Percentiles rank a stretch among this genome's conserved stretches.
phyloP scores from a whole-genome alignment of 2,329 filamentous ascomycete genomes.

The Rhytidhysteron rufulum region DNA sequence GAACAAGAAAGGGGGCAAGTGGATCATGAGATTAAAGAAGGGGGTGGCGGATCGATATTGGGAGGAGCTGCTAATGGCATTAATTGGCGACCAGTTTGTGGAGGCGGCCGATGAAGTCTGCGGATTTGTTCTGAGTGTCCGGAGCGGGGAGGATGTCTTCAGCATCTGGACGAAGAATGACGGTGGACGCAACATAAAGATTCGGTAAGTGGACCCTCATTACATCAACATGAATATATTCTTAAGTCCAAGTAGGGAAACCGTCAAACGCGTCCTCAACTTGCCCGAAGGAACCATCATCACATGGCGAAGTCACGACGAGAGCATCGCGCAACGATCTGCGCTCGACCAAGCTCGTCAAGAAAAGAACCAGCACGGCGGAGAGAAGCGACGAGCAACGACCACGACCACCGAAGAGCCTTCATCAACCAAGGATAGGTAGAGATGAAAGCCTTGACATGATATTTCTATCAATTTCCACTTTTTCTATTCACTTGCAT shows the following conservation, averaged over 20 bases:
- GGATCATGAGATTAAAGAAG: constrained; percentile 96
- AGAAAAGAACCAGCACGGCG: constrained; percentile 60
- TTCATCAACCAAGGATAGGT: constrained; percentile 26
- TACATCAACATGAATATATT: constrained; percentile 1
- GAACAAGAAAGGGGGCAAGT: constrained; percentile 94
- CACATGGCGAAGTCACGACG: constrained; percentile 93
- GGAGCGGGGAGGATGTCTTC: constrained; percentile 93
- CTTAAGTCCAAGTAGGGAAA: constrained; percentile 64
- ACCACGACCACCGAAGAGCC: constrained; percentile 35
- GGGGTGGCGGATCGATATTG: constrained; percentile 94
- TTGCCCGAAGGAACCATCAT: constrained; percentile 87
- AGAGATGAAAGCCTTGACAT: constrained; percentile 17
- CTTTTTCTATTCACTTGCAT: constrained; percentile 11
- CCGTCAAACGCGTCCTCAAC: constrained; percentile 82
- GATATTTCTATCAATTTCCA: constrained; percentile 6
- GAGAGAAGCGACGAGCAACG: constrained; percentile 42
- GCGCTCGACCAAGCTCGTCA: constrained; percentile 89
- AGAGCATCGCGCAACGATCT: constrained; percentile 87
- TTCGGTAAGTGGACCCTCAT: constrained; percentile 62
- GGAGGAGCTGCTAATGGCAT: constrained; percentile 87
- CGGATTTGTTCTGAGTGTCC: constrained; percentile 87
- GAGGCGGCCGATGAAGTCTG: constrained; percentile 94
- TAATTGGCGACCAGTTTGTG: constrained; percentile 89
- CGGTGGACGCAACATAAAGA: constrained; percentile 90
- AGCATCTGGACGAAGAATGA: constrained; percentile 97